Conservation (phyloP, 495 filamentous ascomycete genomes). For the Tricharina praecox region DNA sequence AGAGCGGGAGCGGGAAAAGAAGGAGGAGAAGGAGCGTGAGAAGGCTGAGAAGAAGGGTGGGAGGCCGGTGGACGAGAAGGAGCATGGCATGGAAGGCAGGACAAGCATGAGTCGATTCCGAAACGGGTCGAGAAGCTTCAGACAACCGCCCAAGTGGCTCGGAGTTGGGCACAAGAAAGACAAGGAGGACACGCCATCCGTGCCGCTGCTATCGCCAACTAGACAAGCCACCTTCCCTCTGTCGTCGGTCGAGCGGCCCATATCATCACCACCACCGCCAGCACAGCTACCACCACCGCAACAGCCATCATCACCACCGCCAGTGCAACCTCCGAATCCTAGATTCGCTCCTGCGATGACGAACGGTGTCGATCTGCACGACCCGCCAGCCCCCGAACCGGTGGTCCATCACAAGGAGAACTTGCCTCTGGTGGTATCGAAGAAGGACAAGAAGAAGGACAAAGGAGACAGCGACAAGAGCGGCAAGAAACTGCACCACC, state of each 20-base stretch:
- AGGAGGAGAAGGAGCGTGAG: conserved; percentile 37
- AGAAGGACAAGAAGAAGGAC: conserved; percentile 14
- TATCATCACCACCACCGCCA: too few relatives aligned
- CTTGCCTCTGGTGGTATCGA: conserved; percentile 8
- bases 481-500: conserved; percentile 12
- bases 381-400: neutral
- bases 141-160: conserved; percentile 21
- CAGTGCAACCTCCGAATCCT: too few relatives aligned
- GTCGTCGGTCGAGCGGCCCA: too few relatives aligned
- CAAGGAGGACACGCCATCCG: conserved; percentile 25
- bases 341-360: conserved; percentile 51
- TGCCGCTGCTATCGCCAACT: neutral
- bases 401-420: neutral
- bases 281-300: neutral
- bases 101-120: conserved; percentile 17
- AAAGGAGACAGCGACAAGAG: conserved; percentile 10
- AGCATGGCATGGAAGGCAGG: conserved; percentile 8
- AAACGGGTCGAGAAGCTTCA: conserved; percentile 20
- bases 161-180: conserved; percentile 31
- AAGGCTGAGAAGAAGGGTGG: conserved; percentile 27
- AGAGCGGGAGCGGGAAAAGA: conserved; percentile 32
- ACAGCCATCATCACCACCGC: neutral
- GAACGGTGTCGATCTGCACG: too few relatives aligned
- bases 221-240: neutral
- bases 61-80: conserved; percentile 4